phyloP scores from a whole-genome alignment of 176 grass and related monocot species.

The Oryza meridionalis region DNA sequence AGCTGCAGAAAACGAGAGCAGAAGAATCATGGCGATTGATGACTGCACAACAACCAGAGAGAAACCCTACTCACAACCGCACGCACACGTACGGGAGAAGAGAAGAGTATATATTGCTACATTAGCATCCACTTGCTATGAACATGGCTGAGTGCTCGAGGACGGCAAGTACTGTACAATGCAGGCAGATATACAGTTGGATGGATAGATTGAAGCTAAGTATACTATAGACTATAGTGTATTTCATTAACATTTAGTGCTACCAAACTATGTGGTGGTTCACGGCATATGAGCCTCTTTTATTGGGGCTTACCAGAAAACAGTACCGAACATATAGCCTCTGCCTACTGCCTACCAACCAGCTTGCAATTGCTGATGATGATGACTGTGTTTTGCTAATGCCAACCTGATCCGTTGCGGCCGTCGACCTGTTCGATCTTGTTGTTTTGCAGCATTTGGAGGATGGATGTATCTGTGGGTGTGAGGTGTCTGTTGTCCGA shows the following conservation, averaged over 20 bases:
- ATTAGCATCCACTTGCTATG: not conserved
- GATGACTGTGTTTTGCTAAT: not conserved
- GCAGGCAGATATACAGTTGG: not conserved
- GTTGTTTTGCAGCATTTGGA: not conserved
- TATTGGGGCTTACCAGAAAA: slow-evolving; percentile 4
- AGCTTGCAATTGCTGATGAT: not conserved
- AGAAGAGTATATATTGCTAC: not conserved
- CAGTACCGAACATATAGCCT: slow-evolving; percentile 6
- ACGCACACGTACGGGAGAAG: too few relatives aligned
- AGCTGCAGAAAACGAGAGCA: not conserved
- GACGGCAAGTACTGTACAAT: slow-evolving; percentile 7
- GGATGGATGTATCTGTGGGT: not conserved
- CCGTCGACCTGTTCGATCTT: not conserved
- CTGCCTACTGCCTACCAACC: not conserved
- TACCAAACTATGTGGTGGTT: slow-evolving; percentile 8
- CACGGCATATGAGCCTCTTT: not conserved
- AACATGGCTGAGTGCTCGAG: not conserved
- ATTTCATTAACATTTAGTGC: not conserved
- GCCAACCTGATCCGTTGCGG: not conserved
- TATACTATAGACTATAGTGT: not conserved
- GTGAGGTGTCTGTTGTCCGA: not conserved
- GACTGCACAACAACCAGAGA: not conserved
- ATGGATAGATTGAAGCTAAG: not conserved
- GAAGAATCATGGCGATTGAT: not conserved
- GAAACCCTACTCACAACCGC: not conserved